A percentile compares a stretch with the other conserved stretches of the same genome.
Evolutionary conservation across 1,284 basidiomycete species (phyloP).

Genomic region (Dichomitus squalens): DNA sequence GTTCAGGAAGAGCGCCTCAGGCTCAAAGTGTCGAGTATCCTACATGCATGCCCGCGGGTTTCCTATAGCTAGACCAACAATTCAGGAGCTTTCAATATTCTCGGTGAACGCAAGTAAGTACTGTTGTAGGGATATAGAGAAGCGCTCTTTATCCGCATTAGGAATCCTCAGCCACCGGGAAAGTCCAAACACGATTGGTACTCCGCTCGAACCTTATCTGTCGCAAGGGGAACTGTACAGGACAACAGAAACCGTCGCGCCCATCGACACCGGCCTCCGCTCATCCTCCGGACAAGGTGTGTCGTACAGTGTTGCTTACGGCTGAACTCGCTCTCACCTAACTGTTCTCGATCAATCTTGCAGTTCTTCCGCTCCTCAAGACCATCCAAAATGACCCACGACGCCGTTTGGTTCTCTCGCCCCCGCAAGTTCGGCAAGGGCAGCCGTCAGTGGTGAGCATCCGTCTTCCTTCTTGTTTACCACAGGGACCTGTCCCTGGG

Average conservation of each 20-base stretch:
- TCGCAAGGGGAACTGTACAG: conserved; percentile 18
- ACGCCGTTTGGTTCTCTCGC: conserved; percentile 91
- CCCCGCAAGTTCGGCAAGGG: conserved; percentile 96
- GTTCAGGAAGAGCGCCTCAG: too few species aligned
- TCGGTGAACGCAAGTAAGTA: too few species aligned
- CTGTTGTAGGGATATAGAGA: too few species aligned
- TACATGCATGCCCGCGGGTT: too few species aligned
- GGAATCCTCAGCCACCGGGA: neutral
- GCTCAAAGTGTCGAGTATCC: too few species aligned
- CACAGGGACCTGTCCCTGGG: too few species aligned
- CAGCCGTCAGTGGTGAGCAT: conserved; percentile 85
- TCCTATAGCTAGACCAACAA: too few species aligned
- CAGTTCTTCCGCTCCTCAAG: conserved; percentile 24
- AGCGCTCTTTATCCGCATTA: neutral
- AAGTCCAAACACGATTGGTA: conserved; percentile 9
- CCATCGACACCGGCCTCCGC: conserved; percentile 21
- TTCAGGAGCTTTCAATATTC: too few species aligned
- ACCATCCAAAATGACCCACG: conserved; percentile 78
- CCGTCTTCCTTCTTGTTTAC: neutral
- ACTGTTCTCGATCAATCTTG: neutral
- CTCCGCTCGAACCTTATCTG: conserved; percentile 17
- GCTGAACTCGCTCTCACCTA: neutral
- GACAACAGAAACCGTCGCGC: conserved; percentile 24
- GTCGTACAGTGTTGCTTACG: neutral
- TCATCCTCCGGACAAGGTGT: conserved; percentile 24